Evolutionary conservation across 345 rosid species (phyloP).

Genomic region (Turnera subulata): DNA sequence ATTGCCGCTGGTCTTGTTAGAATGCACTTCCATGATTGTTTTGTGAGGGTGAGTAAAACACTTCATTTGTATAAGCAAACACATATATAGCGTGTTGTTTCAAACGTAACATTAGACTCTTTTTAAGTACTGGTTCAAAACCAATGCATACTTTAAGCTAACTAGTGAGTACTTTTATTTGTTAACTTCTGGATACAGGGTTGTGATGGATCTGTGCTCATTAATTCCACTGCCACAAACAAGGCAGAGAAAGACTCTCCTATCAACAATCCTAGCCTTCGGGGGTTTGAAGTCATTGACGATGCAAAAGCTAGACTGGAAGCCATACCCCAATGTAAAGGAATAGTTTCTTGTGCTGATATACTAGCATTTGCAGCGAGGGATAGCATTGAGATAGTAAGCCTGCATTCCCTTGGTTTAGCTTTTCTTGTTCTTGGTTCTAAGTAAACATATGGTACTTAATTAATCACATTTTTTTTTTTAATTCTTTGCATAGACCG

Average conservation of each 20-base stretch:
- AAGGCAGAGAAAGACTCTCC: slow-evolving; percentile 51
- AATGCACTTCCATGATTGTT: slow-evolving; percentile 65
- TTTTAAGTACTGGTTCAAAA: not conserved
- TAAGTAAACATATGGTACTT: too few relatives aligned
- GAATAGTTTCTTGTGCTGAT: slow-evolving; percentile 58
- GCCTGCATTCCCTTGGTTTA: too few relatives aligned
- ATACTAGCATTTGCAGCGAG: slow-evolving; percentile 54
- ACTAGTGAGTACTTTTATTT: not conserved
- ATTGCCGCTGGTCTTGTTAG: slow-evolving; percentile 46
- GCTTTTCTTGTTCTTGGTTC: not conserved
- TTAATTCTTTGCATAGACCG: slow-evolving; percentile 21
- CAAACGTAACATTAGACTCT: too few relatives aligned
- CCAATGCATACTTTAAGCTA: not conserved
- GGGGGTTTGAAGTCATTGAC: slow-evolving; percentile 54
- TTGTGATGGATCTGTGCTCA: slow-evolving; percentile 51
- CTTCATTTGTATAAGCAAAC: not conserved
- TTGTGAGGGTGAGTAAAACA: slow-evolving; percentile 37
- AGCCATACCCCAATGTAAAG: slow-evolving; percentile 24
- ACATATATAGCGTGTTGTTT: not conserved
- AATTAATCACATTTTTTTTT: too few relatives aligned
- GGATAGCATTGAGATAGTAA: slow-evolving; percentile 42
- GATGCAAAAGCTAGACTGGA: slow-evolving; percentile 40
- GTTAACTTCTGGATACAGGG: slow-evolving; percentile 25
- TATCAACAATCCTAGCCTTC: slow-evolving; percentile 36
- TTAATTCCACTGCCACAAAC: slow-evolving; percentile 41